Evolutionary conservation across 2,329 filamentous ascomycete genomes (phyloP).

Genomic region (Fusarium sp.): DNA sequence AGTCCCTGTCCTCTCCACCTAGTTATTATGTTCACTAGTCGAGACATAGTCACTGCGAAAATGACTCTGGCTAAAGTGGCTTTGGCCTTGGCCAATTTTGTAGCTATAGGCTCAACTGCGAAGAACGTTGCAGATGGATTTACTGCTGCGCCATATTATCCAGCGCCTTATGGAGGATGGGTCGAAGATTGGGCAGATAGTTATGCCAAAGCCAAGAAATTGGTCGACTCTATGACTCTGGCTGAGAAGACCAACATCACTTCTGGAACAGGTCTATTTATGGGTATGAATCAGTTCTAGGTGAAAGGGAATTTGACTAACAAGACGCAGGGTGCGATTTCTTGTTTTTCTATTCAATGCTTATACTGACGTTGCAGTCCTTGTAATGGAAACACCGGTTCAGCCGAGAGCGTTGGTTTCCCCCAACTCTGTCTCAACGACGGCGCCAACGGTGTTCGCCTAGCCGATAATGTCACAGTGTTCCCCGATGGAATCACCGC

Average conservation of each 20-base stretch:
- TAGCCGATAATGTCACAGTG: slow-evolving; percentile 79
- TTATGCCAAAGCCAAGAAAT: slow-evolving; percentile 73
- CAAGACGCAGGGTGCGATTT: slow-evolving; percentile 19
- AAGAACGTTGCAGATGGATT: slow-evolving; percentile 36
- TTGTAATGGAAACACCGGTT: slow-evolving; percentile 82
- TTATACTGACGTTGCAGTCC: slow-evolving; percentile 54
- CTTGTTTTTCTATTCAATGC: fast-evolving
- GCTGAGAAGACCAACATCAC: slow-evolving; percentile 86
- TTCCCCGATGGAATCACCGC: slow-evolving; percentile 84
- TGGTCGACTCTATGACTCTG: slow-evolving; percentile 81
- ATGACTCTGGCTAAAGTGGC: slow-evolving; percentile 4
- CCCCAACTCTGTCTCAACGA: slow-evolving; percentile 79
- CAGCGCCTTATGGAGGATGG: slow-evolving; percentile 79
- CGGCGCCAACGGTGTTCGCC: slow-evolving; percentile 75
- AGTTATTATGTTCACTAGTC: neutral
- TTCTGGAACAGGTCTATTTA: slow-evolving; percentile 75
- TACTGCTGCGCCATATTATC: slow-evolving; percentile 71
- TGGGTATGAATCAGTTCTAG: slow-evolving; percentile 61
- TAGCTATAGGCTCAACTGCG: neutral
- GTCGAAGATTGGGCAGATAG: slow-evolving; percentile 73
- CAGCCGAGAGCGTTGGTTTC: slow-evolving; percentile 75
- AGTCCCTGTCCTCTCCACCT: neutral
- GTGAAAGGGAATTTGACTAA: neutral
- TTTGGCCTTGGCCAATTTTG: slow-evolving; percentile 1
- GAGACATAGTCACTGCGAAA: neutral